Evolutionary conservation across 306 rosid species (phyloP).

Genomic region (Castanopsis chinensis): DNA sequence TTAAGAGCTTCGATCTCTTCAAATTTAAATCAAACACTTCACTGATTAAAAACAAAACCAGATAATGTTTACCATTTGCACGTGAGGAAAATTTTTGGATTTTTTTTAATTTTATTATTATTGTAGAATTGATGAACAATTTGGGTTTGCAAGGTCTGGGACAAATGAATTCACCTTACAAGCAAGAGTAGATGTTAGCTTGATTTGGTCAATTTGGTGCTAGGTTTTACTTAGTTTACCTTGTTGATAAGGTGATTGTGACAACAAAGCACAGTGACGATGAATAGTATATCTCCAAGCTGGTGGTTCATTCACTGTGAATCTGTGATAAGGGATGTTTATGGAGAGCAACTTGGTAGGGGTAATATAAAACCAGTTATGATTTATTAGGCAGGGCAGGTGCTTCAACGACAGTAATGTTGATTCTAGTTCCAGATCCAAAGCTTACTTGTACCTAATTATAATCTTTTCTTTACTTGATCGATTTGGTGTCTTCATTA

Average conservation of each 20-base stretch:
- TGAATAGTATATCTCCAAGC: slow-evolving; percentile 31
- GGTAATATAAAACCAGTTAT: slow-evolving; percentile 15
- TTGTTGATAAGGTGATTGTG: slow-evolving; percentile 15
- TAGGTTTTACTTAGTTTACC: slow-evolving; percentile 5
- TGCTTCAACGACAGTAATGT: no score
- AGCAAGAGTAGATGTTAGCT: not conserved
- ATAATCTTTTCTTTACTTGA: no score
- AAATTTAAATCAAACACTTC: no score
- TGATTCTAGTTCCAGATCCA: no score
- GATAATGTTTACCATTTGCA: not conserved
- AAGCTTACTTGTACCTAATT: no score
- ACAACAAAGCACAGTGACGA: slow-evolving; percentile 34
- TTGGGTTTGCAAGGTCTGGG: slow-evolving; percentile 11
- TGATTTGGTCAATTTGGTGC: not conserved
- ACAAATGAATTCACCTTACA: slow-evolving; percentile 25
- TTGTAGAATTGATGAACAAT: slow-evolving; percentile 4
- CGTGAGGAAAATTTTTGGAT: no score
- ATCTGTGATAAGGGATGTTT: slow-evolving; percentile 18
- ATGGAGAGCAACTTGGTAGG: slow-evolving; percentile 29
- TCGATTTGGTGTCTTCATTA: no score
- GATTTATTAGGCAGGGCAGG: no score
- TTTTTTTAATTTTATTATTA: no score
- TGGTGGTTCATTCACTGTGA: slow-evolving; percentile 32
- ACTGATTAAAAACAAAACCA: not conserved
- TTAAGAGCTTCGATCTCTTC: no score